A percentile compares a stretch with the other conserved stretches of the same genome.
Conservation (phyloP, 2,329 filamentous ascomycete species). For the Neodidymelliopsis sp. region DNA sequence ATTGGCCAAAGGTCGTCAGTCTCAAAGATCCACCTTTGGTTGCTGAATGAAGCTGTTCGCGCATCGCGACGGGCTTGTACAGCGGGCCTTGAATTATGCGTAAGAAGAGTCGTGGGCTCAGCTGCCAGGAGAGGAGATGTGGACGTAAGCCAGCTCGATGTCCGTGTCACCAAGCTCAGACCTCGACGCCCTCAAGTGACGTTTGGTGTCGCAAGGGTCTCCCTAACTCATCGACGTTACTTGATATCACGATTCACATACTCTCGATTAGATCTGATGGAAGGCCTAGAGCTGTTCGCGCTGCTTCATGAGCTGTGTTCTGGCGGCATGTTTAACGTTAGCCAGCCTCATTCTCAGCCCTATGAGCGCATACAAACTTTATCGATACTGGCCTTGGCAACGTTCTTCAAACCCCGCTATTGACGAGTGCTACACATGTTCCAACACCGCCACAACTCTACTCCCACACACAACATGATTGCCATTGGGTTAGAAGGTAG, state of each 20-base stretch:
- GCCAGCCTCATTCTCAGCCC: slow-evolving; percentile 19
- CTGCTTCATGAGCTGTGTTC: too few relatives aligned
- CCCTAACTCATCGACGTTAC: background rate
- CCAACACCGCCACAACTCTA: slow-evolving; percentile 3
- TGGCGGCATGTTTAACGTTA: background rate
- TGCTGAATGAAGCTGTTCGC: background rate
- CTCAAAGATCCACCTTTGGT: background rate
- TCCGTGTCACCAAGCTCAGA: slow-evolving; percentile 15
- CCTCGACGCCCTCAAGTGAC: slow-evolving; percentile 3
- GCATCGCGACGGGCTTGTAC: background rate
- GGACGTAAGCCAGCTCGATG: slow-evolving; percentile 8
- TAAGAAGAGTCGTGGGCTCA: background rate
- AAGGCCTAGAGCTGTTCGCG: too few relatives aligned
- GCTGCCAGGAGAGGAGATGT: background rate
- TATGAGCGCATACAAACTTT: slow-evolving; percentile 11
- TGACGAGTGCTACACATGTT: slow-evolving; percentile 18
- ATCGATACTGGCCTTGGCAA: slow-evolving; percentile 31
- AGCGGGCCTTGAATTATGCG: too few relatives aligned
- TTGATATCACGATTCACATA: background rate
- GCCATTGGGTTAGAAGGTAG: slow-evolving; percentile 85
- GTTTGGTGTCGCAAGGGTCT: background rate
- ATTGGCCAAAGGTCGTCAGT: slow-evolving; percentile 25
- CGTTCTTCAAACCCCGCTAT: slow-evolving; percentile 30
- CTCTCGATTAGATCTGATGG: too few relatives aligned
- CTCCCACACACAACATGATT: slow-evolving; percentile 59